These are phyloP conservation scores for Urtica urens DNA, from an alignment of 306 rosid species.

Conservation along the genomic window DNA sequence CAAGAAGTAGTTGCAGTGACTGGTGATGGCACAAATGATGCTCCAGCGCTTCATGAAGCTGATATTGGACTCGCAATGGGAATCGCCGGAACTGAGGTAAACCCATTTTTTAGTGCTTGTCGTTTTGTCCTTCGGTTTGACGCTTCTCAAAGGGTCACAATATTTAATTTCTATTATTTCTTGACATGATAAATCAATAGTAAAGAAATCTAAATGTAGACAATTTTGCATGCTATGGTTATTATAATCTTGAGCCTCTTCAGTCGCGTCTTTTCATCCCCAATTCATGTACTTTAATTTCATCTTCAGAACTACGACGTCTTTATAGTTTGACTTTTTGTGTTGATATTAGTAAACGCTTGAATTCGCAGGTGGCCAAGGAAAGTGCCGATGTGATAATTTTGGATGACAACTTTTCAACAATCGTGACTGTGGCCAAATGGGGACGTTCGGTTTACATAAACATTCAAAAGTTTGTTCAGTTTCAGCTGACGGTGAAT, in stretches of 20 bases:
- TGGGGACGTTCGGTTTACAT: conserved; percentile 99
- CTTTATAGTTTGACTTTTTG: not conserved
- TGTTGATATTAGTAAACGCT: conserved; percentile 16
- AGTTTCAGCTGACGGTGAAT: conserved; percentile 93
- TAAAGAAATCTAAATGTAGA: not conserved
- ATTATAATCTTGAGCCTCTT: not conserved
- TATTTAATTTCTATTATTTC: too few relatives aligned
- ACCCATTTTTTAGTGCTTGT: not conserved
- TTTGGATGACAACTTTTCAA: conserved; percentile 90
- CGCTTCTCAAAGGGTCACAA: too few relatives aligned
- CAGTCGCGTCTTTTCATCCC: not conserved
- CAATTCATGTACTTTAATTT: conserved; percentile 8
- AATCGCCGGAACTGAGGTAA: conserved; percentile 96
- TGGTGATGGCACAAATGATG: conserved; percentile 97
- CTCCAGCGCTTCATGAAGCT: conserved; percentile 99
- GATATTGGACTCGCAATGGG: conserved; percentile 99
- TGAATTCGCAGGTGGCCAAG: conserved; percentile 72
- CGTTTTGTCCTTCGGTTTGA: too few relatives aligned
- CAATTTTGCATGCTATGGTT: not conserved
- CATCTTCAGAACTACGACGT: not conserved
- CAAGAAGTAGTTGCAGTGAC: conserved; percentile 95
- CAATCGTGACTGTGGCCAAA: conserved; percentile 86
- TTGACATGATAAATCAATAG: too few relatives aligned
- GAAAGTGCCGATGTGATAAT: conserved; percentile 97
- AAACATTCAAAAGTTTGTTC: conserved; percentile 95